Percentiles rank a stretch among this genome's conserved stretches.
Conservation (phyloP, 2,329 filamentous ascomycete species). For the Penicillium sp. region DNA sequence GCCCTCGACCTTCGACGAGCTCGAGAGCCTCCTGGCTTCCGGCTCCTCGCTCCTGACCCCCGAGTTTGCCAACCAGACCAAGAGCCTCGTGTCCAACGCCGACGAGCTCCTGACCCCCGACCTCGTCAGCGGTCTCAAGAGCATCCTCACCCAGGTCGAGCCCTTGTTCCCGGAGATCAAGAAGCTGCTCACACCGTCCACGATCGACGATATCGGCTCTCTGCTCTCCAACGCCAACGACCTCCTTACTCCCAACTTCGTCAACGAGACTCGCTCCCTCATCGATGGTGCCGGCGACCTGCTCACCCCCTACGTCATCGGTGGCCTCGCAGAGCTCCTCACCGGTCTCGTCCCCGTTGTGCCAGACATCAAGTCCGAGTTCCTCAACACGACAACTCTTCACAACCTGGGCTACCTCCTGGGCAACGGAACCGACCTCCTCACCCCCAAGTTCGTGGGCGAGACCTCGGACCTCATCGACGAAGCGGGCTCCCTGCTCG, state of each 20-base stretch:
- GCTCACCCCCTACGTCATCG: constrained; percentile 17
- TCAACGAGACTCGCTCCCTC: constrained; percentile 21
- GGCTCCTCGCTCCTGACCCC: constrained; percentile 3
- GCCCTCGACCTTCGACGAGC: constrained; percentile 12
- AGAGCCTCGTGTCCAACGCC: constrained; percentile 19
- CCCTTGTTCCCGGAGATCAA: constrained; percentile 21
- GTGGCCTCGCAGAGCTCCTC: constrained; percentile 23
- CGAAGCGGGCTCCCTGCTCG: constrained; percentile 29
- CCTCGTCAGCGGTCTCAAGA: constrained; percentile 15
- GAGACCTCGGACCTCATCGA: constrained; percentile 30
- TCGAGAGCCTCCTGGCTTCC: constrained; percentile 15
- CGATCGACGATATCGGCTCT: constrained; percentile 10
- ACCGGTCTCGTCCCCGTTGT: constrained; percentile 20
- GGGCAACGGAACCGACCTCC: constrained; percentile 30
- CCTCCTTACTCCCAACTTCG: constrained; percentile 17
- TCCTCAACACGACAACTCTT: constrained; percentile 26
- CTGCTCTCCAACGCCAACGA: constrained; percentile 15
- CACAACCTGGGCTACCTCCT: constrained; percentile 29
- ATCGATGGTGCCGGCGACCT: constrained; percentile 21
- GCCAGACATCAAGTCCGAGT: constrained; percentile 23
- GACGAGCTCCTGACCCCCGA: constrained; percentile 20
- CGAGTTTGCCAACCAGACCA: constrained; percentile 21
- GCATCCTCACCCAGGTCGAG: constrained; percentile 15
- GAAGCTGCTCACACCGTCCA: constrained; percentile 15
- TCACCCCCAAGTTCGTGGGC: constrained; percentile 32